phyloP scores from a whole-genome alignment of 1,139 yeast species.

The Diutina siamensis region DNA sequence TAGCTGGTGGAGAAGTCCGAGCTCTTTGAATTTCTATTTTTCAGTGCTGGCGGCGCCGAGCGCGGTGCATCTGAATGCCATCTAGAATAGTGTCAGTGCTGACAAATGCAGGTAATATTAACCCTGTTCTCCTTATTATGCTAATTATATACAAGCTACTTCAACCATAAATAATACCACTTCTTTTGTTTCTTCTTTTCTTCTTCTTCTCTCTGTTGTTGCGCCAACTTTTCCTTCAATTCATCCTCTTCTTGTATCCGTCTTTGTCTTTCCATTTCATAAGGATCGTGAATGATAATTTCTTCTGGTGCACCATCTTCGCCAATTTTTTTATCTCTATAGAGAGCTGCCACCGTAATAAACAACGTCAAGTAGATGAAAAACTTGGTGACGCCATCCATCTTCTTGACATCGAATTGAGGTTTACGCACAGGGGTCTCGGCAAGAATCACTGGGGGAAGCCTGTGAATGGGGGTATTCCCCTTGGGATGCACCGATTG shows the following conservation, averaged over 20 bases:
- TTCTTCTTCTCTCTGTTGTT: not conserved
- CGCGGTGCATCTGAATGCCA: too few species aligned
- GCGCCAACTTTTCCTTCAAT: not conserved
- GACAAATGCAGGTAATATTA: too few species aligned
- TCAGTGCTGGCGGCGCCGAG: not conserved
- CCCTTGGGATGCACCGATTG: conserved; percentile 15
- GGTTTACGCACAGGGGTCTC: conserved; percentile 34
- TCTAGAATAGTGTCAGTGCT: too few species aligned
- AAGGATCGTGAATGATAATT: not conserved
- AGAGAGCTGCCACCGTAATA: conserved; percentile 29
- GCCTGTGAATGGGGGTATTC: conserved; percentile 17
- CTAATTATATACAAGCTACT: conserved; percentile 1
- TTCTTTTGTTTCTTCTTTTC: not conserved
- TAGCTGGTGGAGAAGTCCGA: not conserved
- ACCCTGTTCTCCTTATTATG: too few species aligned
- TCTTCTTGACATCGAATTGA: conserved; percentile 37
- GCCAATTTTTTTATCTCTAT: conserved; percentile 3
- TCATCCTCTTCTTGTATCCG: conserved; percentile 1
- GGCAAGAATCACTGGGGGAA: conserved; percentile 34
- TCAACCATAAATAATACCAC: conserved; percentile 5
- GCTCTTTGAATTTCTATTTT: not conserved
- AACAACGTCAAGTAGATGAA: conserved; percentile 37
- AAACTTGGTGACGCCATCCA: conserved; percentile 45
- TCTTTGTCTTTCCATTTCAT: not conserved
- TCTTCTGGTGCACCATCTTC: conserved; percentile 1